Evolutionary conservation across 176 grass and related monocot genomes (phyloP).

Genomic region (Pontederia paniculata): DNA sequence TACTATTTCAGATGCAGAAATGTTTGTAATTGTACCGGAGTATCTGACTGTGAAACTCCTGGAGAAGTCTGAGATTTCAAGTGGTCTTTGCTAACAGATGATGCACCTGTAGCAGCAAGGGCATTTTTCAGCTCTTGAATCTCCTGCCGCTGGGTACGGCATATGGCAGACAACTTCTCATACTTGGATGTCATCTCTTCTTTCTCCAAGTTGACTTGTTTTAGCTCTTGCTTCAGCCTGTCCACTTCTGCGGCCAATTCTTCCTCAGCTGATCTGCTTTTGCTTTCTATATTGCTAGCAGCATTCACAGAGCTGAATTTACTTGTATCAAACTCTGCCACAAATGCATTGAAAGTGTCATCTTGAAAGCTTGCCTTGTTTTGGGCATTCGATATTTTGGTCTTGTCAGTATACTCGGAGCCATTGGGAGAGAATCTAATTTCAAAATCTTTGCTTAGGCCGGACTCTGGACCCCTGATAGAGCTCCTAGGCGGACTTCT

Average conservation of each 20-base stretch:
- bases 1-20: background rate
- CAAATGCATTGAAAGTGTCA: slow-evolving; percentile 42
- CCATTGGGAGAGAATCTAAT: slow-evolving; percentile 33
- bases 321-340: slow-evolving; percentile 50
- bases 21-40: slow-evolving; percentile 32
- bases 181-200: slow-evolving; percentile 62
- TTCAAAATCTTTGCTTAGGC: slow-evolving; percentile 11
- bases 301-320: slow-evolving; percentile 27
- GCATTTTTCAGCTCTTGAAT: slow-evolving; percentile 64
- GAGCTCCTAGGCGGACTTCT: slow-evolving; percentile 26
- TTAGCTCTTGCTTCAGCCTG: slow-evolving; percentile 67
- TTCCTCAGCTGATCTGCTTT: slow-evolving; percentile 4
- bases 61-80: slow-evolving; percentile 11
- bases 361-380: slow-evolving; percentile 23
- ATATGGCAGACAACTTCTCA: slow-evolving; percentile 72
- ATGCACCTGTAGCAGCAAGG: slow-evolving; percentile 30
- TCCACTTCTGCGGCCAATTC: slow-evolving; percentile 48
- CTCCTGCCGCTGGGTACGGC: slow-evolving; percentile 61
- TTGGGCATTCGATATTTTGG: slow-evolving; percentile 22
- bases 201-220: slow-evolving; percentile 57
- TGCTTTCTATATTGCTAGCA: slow-evolving; percentile 11
- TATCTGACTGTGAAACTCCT: slow-evolving; percentile 23
- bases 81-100: slow-evolving; percentile 27
- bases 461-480: slow-evolving; percentile 12
- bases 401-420: slow-evolving; percentile 29